These are phyloP conservation scores for Vitis rupestris DNA, from an alignment of 164 flowering plant genomes.

Conservation along the genomic window DNA sequence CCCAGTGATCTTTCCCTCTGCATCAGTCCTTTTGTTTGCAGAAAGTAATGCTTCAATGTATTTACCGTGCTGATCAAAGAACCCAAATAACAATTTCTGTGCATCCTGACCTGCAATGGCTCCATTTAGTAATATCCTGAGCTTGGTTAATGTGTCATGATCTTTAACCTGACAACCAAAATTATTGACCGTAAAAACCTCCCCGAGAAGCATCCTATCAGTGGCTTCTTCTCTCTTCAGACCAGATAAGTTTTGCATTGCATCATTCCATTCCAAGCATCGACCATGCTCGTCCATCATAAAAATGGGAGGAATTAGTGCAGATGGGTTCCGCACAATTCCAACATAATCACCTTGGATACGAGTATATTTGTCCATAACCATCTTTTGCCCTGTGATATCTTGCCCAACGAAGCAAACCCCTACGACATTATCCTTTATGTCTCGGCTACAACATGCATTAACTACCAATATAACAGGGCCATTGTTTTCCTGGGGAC, in stretches of 20 bases:
- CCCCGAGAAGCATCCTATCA: constrained; percentile 62
- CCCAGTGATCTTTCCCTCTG: constrained; percentile 59
- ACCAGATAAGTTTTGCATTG: constrained; percentile 73
- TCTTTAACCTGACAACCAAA: constrained; percentile 66
- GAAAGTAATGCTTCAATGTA: constrained; percentile 64
- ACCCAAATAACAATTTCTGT: constrained; percentile 59
- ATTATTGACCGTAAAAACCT: constrained; percentile 52
- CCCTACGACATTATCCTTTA: constrained; percentile 50
- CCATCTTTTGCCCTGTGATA: constrained; percentile 55
- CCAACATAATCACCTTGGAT: constrained; percentile 70
- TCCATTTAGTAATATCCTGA: constrained; percentile 51
- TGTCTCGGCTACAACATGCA: constrained; percentile 76
- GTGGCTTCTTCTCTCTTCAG: constrained; percentile 55
- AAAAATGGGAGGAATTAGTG: constrained; percentile 82
- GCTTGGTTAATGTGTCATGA: constrained; percentile 64
- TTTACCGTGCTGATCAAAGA: constrained; percentile 48
- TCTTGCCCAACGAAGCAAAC: constrained; percentile 82
- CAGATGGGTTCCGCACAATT: constrained; percentile 53
- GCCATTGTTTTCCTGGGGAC: constrained; percentile 34
- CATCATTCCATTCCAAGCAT: constrained; percentile 75
- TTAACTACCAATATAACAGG: constrained; percentile 56
- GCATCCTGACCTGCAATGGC: constrained; percentile 54
- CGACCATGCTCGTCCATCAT: constrained; percentile 57
- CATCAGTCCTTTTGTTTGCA: constrained; percentile 47
- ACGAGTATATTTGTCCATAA: constrained; percentile 64